A percentile compares a stretch with the other conserved stretches of the same genome.
Conservation (phyloP, 768 basidiomycete species). For the Thelephora aurantiotincta region DNA sequence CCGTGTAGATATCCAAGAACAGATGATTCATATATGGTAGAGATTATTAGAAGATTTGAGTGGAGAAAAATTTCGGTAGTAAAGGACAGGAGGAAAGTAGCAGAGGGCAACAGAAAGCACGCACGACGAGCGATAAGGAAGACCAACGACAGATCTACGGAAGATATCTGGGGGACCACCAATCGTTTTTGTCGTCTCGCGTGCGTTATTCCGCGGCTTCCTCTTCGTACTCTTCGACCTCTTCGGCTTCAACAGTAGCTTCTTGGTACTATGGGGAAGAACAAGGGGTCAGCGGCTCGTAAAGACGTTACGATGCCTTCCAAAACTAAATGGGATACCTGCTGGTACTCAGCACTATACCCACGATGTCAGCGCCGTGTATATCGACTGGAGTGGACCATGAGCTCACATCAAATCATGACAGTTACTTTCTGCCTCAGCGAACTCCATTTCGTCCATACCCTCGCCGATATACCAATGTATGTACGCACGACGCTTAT, state of each 20-base stretch:
- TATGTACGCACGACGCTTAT: slow-evolving; percentile 71
- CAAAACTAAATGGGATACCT: slow-evolving; percentile 26
- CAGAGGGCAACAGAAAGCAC: neutral
- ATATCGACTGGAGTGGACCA: slow-evolving; percentile 1
- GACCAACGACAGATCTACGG: neutral
- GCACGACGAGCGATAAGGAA: neutral
- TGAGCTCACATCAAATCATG: slow-evolving; percentile 65
- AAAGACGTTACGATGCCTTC: neutral
- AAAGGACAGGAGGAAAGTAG: neutral
- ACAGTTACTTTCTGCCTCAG: slow-evolving; percentile 77
- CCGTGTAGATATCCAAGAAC: too few species aligned
- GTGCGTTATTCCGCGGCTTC: slow-evolving; percentile 14
- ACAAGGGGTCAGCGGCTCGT: neutral
- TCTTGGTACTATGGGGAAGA: slow-evolving; percentile 39
- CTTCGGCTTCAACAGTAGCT: slow-evolving; percentile 31
- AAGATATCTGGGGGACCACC: neutral
- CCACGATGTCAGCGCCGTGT: slow-evolving; percentile 4
- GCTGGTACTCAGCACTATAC: slow-evolving; percentile 83
- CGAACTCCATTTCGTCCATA: slow-evolving; percentile 81
- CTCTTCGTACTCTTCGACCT: slow-evolving; percentile 21
- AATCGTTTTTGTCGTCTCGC: slow-evolving; percentile 16
- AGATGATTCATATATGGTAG: neutral
- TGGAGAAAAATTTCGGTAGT: neutral
- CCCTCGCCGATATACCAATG: slow-evolving; percentile 90
- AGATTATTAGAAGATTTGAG: neutral